Base-by-base conservation (phyloP, 75 land plant genomes). In the Pinus tabuliformis region DNA sequence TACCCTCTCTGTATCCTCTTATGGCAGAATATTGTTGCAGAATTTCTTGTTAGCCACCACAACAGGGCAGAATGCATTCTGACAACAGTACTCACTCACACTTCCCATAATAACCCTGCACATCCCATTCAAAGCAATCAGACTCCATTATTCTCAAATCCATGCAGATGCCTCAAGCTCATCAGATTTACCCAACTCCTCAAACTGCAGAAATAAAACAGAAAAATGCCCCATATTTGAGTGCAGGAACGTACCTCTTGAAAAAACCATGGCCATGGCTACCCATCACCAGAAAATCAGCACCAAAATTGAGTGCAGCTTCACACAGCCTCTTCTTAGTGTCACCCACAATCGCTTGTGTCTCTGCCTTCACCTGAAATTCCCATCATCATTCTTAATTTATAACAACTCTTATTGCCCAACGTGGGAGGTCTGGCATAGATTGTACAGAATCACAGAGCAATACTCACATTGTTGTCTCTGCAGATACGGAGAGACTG, bases 51-150 rank as follows among this genome's bases (percentile, higher is more conserved):
- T 72, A 52, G 59, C 76, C 42, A 75, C 58, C n/a, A 62, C 11
- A 75, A 75, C 76, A 56, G 73, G 76, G 76, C 76, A 75, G 45
- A 14, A 18, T 17, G 76, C 76, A 58, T 75, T 75, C 33, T 75
- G 76, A 59, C 24, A 24, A 65, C 76, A 75, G 37, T 21, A 75
- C 18, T 75, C 76, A 58, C 74, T 75, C 74, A 75, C 22, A 45
- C 76, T 75, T 21, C 76, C 76, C 58, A 75, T 2, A 56, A 75
- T 3, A 7, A 28, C 36, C 62, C 76, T 75, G 76, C 74, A 72
- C 30, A 36, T 63, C 66, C 12, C 33, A 28, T 12, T 30, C 5
- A 13, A 28, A 63, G 4, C 16, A 63, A 63, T 30, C 39, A 63
- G 2, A 45, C 12, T 49, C 54, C 9, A 9, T 49, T 45, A 0